Base-by-base conservation (phyloP, 2,329 filamentous ascomycete genomes). In the Penicillium fuscoglaucum region DNA sequence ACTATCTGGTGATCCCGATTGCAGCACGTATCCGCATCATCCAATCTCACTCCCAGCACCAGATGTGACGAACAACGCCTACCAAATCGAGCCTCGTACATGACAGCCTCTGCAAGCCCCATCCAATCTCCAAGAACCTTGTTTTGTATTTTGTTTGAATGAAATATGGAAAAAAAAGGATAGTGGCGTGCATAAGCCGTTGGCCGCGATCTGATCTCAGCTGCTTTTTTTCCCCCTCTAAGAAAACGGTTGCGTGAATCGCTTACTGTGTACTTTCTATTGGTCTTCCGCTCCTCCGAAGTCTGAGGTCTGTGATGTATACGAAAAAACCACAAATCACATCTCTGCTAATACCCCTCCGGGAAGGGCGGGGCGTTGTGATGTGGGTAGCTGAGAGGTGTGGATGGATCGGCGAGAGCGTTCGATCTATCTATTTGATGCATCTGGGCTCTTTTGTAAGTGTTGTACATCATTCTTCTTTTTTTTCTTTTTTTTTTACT, bases 161-260 rank as follows among this genome's bases (percentile, higher is more conserved):
- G 26, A 13, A 35, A 48, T 46, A 21, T 21, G 19, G 21, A 21
- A 8, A 24, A 31, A 24, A 24, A 37, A 24, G 15, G 8, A 5
- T 47, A 24, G 52, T 56, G 55, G 55, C 55, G 26, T 47, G 55
- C 48, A 57, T 52, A 46, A 46, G 55, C 55, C 55, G 54, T 57
- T 57, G 41, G 24, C 24, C 17, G 28, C 17, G 48, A 45, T 57
- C 55, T 53, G 55, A 52, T 52, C 47, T 46, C 54, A 52, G 21
- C 19, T 44, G 8, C 13, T n/a, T 24, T 48, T 52, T 21, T 37
- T 31, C 3, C 13, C 3, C 6, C 6, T 6, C 35, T 39, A n/a
- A 15, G 4, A 28, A 45, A 54, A 54, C 51, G 41, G 43, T n/a
- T 24, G 29, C 29, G 45, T 13, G 19, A 47, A 26, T 47, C 41